Base-by-base conservation (phyloP, 495 filamentous ascomycete genomes). In the Talaromyces wortmannii region DNA sequence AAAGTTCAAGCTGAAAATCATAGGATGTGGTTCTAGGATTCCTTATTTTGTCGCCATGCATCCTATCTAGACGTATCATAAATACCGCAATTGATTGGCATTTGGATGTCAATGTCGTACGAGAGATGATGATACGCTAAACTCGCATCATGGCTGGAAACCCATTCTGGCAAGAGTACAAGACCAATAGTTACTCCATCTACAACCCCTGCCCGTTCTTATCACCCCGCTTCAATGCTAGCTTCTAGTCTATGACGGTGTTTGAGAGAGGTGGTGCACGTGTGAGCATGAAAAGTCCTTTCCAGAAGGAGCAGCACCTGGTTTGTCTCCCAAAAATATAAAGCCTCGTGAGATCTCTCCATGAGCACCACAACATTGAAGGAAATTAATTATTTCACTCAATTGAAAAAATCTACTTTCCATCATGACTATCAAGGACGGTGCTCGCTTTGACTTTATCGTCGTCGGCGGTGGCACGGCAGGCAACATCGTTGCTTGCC, bases 381-480 rank as follows among this genome's bases (percentile, higher is more conserved):
- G 36, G 2, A 8, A 40, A 5, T 40, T 5, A 2, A 40, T 40
- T 40, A 40, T 40, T 10, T 40, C 36, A 10, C 36, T 2, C 13
- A 40, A 40, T 40, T 40, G 23, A 40, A 13, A 40, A 2, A 40
- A 40, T 13, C 2, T 40, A 40, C 13, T 40, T 40, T 13, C 13
- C 2, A 40, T 40, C 36, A 40, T 40, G 36, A 40, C 36, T 40
- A 13, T 40, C 36, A 2, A 40, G 36, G 36, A 40, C 36, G 36
- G 36, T 10, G 36, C 36, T 1, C 62, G 62, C 15, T 83, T 81
- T 42, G 77, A 80, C 53, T 81, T 78, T 57, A 63, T 80, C 7
- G 64, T 84, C 8, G 73, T 83, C 2, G 82, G 82, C 7, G 82
- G 81, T 31, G 82, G 82, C 3, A 83, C 70, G 0, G 75, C 75